Conservation (phyloP, 129 eudicot species). For the Helichrysum umbraculigerum region DNA sequence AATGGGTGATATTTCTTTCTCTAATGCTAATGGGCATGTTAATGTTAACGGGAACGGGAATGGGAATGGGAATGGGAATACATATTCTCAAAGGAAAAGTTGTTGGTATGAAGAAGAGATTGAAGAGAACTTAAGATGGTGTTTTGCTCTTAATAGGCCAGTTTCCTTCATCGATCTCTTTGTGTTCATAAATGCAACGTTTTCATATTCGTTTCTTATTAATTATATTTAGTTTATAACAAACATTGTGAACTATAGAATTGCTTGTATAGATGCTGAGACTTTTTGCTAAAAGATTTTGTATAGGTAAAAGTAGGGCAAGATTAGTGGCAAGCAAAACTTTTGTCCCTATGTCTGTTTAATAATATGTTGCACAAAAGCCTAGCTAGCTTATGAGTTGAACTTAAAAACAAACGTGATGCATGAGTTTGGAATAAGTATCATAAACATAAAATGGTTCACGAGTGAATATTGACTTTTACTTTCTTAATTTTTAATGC, state of each 20-base stretch:
- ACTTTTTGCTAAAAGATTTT: constrained; percentile 36
- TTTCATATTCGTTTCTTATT: background rate
- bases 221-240: background rate
- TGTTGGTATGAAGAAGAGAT: constrained; percentile 91
- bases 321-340: constrained; percentile 20
- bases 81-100: constrained; percentile 60
- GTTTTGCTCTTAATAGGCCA: constrained; percentile 73
- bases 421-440: too few relatives aligned
- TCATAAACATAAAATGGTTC: background rate
- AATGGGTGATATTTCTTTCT: constrained; percentile 71
- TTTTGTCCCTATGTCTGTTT: constrained; percentile 9
- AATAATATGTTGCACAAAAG: constrained; percentile 1
- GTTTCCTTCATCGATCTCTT: background rate
- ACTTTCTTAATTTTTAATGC: background rate
- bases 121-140: constrained; percentile 83
- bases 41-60: constrained; percentile 17
- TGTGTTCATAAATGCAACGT: background rate
- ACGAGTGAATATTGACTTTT: background rate
- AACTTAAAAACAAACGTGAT: too few relatives aligned
- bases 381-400: background rate
- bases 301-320: constrained; percentile 35
- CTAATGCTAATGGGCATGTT: constrained; percentile 25
- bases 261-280: background rate
- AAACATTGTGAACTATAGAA: background rate
- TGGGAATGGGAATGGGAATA: constrained; percentile 39